phyloP scores from a whole-genome alignment of 2,329 filamentous ascomycete genomes.

The Monosporascus sp. region DNA sequence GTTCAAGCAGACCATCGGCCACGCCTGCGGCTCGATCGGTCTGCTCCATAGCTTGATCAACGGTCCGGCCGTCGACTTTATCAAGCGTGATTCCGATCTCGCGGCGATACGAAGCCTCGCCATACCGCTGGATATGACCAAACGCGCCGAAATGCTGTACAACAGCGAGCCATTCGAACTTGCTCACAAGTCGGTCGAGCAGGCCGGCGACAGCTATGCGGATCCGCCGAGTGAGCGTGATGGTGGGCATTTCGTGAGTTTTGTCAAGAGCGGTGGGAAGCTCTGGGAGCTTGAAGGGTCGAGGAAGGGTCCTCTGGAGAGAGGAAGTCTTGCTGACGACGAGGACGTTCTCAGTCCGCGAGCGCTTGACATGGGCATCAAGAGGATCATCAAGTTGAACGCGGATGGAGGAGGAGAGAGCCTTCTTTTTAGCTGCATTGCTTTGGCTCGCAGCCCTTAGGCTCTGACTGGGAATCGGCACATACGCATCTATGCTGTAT shows the following conservation, averaged over 20 bases:
- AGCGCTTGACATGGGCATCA: slow-evolving; percentile 58
- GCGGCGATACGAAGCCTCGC: slow-evolving; percentile 56
- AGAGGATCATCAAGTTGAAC: slow-evolving; percentile 35
- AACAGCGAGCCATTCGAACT: slow-evolving; percentile 63
- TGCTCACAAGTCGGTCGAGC: slow-evolving; percentile 66
- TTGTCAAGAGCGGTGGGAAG: slow-evolving; percentile 61
- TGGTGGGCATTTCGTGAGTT: slow-evolving; percentile 76
- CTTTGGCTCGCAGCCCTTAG: slow-evolving; percentile 25
- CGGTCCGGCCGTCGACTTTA: slow-evolving; percentile 51
- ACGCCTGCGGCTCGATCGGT: slow-evolving; percentile 76
- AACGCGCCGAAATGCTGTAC: slow-evolving; percentile 66
- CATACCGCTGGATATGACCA: slow-evolving; percentile 52
- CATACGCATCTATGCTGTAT: too few species aligned
- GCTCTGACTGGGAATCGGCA: too few species aligned
- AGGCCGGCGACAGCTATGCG: slow-evolving; percentile 60
- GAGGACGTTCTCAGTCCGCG: slow-evolving; percentile 61
- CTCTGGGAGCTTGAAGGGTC: slow-evolving; percentile 78
- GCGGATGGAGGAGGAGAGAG: slow-evolving; percentile 24
- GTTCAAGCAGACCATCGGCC: slow-evolving; percentile 81
- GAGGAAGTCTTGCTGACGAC: slow-evolving; percentile 47
- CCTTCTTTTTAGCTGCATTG: slow-evolving; percentile 33
- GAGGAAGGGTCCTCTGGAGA: slow-evolving; percentile 66
- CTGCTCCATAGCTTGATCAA: slow-evolving; percentile 70
- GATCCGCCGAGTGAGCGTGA: slow-evolving; percentile 55
- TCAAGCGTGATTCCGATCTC: slow-evolving; percentile 49